Percentiles rank a stretch among this genome's conserved stretches.
phyloP scores from a whole-genome alignment of 805 yeast genomes.

The Starmerella cellae region DNA sequence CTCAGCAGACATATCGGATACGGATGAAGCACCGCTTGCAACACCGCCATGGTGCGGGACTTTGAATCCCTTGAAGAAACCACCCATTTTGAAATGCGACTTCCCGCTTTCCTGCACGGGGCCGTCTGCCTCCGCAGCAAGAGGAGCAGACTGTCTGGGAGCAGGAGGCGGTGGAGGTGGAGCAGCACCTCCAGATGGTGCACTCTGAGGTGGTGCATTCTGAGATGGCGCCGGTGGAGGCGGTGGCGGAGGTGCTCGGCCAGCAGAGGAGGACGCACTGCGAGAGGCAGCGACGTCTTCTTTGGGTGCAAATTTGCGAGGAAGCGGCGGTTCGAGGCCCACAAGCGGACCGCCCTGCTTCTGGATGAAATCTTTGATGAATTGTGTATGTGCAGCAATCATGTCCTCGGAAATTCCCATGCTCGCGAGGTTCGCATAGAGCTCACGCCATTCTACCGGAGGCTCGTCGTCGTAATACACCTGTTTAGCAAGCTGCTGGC shows the following conservation, averaged over 20 bases:
- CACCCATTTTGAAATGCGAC: constrained; percentile 10
- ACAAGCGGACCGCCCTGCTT: constrained; percentile 68
- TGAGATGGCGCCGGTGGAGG: constrained; percentile 21
- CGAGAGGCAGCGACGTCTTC: constrained; percentile 3
- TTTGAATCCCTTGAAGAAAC: constrained; percentile 11
- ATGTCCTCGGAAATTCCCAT: constrained; percentile 77
- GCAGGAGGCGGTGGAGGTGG: constrained; percentile 10
- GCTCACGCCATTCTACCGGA: constrained; percentile 71
- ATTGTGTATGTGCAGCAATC: constrained; percentile 76
- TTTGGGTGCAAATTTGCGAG: constrained; percentile 35
- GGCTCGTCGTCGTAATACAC: constrained; percentile 66
- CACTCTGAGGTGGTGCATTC: constrained; percentile 6
- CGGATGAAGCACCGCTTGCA: constrained; percentile 1
- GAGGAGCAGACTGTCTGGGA: not conserved
- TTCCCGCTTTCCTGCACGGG: constrained; percentile 2
- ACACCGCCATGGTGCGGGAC: not conserved
- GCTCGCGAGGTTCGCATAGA: constrained; percentile 56
- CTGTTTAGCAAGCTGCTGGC: constrained; percentile 23
- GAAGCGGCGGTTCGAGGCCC: constrained; percentile 75
- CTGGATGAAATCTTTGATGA: constrained; percentile 63
- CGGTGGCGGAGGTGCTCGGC: constrained; percentile 27
- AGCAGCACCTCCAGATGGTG: constrained; percentile 8
- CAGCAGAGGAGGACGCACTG: constrained; percentile 1
- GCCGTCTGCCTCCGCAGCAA: constrained; percentile 8
- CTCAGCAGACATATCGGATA: constrained; percentile 8